A percentile compares a stretch with the other conserved stretches of the same genome.
Conservation (phyloP, 148 eudicot genomes). For the Vaccinium myrtillus region DNA sequence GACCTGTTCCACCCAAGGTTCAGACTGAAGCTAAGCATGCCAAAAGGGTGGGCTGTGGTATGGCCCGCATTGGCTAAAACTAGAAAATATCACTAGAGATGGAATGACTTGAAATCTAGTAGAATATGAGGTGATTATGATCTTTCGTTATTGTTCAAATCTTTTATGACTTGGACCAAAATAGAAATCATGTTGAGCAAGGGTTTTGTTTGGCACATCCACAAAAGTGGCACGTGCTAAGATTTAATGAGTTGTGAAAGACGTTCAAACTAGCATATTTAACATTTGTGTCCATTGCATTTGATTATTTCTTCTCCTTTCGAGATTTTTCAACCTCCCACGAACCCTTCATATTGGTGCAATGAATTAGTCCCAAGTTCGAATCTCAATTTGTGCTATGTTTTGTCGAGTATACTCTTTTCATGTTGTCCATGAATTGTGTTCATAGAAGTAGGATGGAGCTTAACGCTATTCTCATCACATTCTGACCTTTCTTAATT, state of each 20-base stretch:
- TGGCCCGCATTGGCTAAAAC: not conserved
- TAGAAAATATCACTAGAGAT: not conserved
- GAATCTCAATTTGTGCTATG: not conserved
- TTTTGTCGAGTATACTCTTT: not conserved
- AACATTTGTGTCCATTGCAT: not conserved
- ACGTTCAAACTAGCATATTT: not conserved
- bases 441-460: not conserved
- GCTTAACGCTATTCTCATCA: not conserved
- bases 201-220: not conserved
- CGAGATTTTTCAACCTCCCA: not conserved
- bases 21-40: not conserved
- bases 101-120: not conserved
- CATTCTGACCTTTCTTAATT: conserved; percentile 9
- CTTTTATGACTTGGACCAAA: not conserved
- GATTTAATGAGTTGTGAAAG: conserved; percentile 4
- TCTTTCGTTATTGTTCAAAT: not conserved
- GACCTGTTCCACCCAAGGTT: not conserved
- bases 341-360: not conserved
- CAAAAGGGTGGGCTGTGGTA: not conserved
- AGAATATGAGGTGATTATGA: not conserved
- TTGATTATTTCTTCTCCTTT: not conserved
- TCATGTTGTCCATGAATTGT: conserved; percentile 11
- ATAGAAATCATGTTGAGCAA: not conserved
- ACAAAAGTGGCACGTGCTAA: not conserved
- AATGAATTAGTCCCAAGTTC: not conserved